Base-by-base conservation (phyloP, 805 yeast species). In the Yarrowia alimentaria region DNA sequence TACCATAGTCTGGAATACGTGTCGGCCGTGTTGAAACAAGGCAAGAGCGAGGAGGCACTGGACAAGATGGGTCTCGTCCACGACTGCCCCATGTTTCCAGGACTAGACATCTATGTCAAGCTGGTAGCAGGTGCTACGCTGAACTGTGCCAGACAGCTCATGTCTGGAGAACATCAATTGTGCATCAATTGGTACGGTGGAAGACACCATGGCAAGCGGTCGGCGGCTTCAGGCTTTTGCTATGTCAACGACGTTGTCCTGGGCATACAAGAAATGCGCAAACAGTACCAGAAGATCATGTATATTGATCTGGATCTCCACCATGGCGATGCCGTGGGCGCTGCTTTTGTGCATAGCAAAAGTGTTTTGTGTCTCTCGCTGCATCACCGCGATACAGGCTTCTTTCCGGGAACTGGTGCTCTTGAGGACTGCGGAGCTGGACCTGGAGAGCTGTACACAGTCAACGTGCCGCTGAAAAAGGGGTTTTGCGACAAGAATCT, bases 141-240 rank as follows among this genome's bases (percentile, higher is more conserved):
- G 9, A 60, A 73, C 9, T 69, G 81, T 8, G 78, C 78, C 0
- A 62, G 65, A 5, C 68, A 66, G 58, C 56, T 74, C 37, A 19
- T 26, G 18, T 28, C 35, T 18, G 34, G 50, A 10, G 34, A 58
- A 28, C 51, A 43, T 61, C 20, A 37, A 8, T 64, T 78, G 1
- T 80, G 76, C 1, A 70, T 85, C 35, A 83, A 83, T 60, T 85
- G 89, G 89, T 77, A 78, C 58, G 94, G 94, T 6, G 94, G 93
- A 1, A 64, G 90, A 40, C 93, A 84, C 60, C 93, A 84, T 63
- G 80, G 81, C 4, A 68, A 65, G 35, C 74, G 73, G 56, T 58
- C 72, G 0, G 66, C 60, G 25, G 85, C 86, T 1, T 71, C 83
- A 9, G 91, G 91, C 2, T 84, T 80, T 59, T 84, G 93, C 60